phyloP scores from a whole-genome alignment of 306 rosid genomes.

The Canavalia gladiata region DNA sequence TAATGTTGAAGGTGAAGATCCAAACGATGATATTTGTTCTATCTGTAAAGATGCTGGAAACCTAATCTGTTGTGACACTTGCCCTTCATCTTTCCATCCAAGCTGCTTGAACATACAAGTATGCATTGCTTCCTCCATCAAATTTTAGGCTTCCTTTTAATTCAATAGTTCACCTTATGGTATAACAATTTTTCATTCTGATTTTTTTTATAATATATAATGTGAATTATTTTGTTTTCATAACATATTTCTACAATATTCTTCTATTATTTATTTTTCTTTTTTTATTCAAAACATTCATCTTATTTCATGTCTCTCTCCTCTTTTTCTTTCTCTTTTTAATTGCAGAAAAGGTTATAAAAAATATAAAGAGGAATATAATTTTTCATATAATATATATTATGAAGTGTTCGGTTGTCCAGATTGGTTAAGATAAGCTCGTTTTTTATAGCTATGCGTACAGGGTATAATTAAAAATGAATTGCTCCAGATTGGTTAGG shows the following conservation, averaged over 20 bases:
- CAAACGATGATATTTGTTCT: constrained; percentile 74
- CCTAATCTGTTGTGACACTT: constrained; percentile 72
- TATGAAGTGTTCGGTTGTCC: neutral
- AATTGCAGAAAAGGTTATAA: neutral
- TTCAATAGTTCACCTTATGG: no score
- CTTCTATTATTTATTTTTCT: no score
- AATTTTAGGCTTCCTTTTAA: no score
- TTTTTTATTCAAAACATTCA: no score
- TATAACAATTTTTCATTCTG: neutral
- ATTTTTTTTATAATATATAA: no score
- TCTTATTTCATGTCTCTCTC: neutral
- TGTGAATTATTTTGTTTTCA: no score
- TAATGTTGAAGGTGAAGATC: constrained; percentile 59
- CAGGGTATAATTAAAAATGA: no score
- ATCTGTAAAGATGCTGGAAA: constrained; percentile 75
- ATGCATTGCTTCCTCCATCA: neutral
- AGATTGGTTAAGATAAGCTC: neutral
- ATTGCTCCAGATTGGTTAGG: neutral
- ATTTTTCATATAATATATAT: neutral
- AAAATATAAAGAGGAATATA: no score
- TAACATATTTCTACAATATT: no score
- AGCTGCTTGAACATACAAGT: constrained; percentile 70
- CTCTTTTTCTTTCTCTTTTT: neutral
- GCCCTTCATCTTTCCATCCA: constrained; percentile 81
- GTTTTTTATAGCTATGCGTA: no score